Percentiles rank a stretch among this genome's conserved stretches.
phyloP scores from a whole-genome alignment of 441 rosid species.

The Melastoma candidum region DNA sequence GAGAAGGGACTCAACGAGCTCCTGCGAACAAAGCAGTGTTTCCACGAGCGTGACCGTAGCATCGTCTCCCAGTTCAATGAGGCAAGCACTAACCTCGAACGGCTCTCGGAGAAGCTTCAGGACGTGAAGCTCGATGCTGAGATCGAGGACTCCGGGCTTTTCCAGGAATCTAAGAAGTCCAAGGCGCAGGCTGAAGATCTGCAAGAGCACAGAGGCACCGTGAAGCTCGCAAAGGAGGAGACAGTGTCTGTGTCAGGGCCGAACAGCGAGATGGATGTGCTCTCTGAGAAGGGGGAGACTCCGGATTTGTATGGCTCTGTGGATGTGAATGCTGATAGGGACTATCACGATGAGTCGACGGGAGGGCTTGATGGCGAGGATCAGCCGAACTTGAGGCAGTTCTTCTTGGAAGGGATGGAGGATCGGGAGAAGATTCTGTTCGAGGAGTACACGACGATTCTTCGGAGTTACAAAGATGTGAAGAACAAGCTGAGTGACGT shows the following conservation, averaged over 20 bases:
- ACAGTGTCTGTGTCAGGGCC: too few species aligned
- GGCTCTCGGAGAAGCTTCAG: constrained; percentile 47
- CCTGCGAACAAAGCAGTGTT: constrained; percentile 32
- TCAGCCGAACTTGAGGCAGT: constrained; percentile 46
- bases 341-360: constrained; percentile 24
- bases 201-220: too few species aligned
- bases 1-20: constrained; percentile 50
- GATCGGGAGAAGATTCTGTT: constrained; percentile 62
- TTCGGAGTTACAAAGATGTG: constrained; percentile 56
- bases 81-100: constrained; percentile 34
- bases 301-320: constrained; percentile 27
- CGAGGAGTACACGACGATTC: constrained; percentile 50
- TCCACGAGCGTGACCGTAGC: constrained; percentile 33
- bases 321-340: constrained; percentile 25
- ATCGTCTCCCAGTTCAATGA: constrained; percentile 43
- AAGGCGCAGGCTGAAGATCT: too few species aligned
- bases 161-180: constrained; percentile 8
- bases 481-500: constrained; percentile 54
- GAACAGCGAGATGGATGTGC: constrained; percentile 22
- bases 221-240: too few species aligned
- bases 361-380: constrained; percentile 31
- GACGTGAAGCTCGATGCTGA: constrained; percentile 40
- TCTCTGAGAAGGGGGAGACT: constrained; percentile 25
- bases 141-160: constrained; percentile 25
- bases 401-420: constrained; percentile 37